Base-by-base conservation (phyloP, 345 rosid genomes). In the Eucalyptus victrix region DNA sequence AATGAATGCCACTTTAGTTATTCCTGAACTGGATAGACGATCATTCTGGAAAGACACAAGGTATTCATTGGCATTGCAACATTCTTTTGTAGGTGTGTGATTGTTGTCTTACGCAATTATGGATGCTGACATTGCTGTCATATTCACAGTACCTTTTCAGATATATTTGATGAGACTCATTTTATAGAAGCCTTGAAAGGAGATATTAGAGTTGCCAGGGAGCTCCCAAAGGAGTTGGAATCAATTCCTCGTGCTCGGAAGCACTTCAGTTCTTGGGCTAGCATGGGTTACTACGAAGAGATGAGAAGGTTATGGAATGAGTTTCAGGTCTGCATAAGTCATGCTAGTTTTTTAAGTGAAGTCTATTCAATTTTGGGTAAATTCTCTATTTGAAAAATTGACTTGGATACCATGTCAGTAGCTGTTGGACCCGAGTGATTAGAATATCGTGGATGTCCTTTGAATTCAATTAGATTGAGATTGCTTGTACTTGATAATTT, bases 31-130 rank as follows among this genome's bases (percentile, higher is more conserved):
- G 69, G 99, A 97, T 87, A 97, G 94, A 60, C 96, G 95, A 9
- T 97, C 99, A 56, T 97, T 97, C 89, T 97, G 99, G 99, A 92
- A 94, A 94, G 99, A 97, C 90, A 92, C 99, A 72, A 97, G 99
- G 99, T 96, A 85, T 89, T 88, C n/a, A 9, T 49, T 5, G 17
- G 80, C 15, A 24, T 37, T 81, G 30, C 76, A 26, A 30, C 26
- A n/a, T 89, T 30, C 30, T 80, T 88, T 83, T 19, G 53, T 34
- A 30, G 56, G 58, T 53, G 37, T 54, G 80, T 26, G 44, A 49
- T 87, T 88, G 44, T 67, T 14, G 9, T 45, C 30, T 24, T 49
- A 50, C 9, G 24, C 85, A 21, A 40, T 21, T 76, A 23, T 76
- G 85, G 42, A 40, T 40, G 21, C 85, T 76, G 85, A 76, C 47